phyloP scores from a whole-genome alignment of 23 red algal species.

The Agarophyton chilense region DNA sequence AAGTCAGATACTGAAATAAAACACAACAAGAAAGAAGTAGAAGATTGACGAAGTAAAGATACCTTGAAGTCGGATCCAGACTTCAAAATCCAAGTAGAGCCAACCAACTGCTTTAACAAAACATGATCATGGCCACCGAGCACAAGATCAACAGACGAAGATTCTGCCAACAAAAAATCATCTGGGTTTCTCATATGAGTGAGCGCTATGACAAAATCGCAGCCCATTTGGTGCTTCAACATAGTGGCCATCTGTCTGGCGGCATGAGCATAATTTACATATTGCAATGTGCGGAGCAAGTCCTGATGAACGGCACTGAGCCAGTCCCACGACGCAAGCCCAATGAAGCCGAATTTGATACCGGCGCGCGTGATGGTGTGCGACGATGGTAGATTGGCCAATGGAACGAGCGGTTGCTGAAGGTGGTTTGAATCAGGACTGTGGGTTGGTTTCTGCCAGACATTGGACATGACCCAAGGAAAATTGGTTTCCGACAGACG shows the following conservation, averaged over 20 bases:
- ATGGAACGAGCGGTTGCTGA: neutral
- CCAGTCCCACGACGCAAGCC: slow-evolving; percentile 62
- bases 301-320: neutral
- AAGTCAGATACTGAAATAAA: neutral
- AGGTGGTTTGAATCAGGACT: neutral
- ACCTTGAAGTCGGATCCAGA: slow-evolving; percentile 77
- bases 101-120: neutral
- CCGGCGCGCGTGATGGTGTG: neutral
- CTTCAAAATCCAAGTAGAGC: slow-evolving; percentile 44
- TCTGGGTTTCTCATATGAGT: slow-evolving; percentile 81
- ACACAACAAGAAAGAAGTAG: neutral
- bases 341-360: slow-evolving; percentile 60
- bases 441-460: neutral
- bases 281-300: neutral
- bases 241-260: neutral
- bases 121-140: slow-evolving; percentile 78
- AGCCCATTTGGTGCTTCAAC: neutral
- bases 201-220: slow-evolving; percentile 66
- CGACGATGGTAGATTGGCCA: neutral
- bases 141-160: slow-evolving; percentile 38
- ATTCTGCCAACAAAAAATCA: slow-evolving; percentile 42
- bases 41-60: slow-evolving; percentile 1
- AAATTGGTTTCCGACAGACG: slow-evolving; percentile 52
- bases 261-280: slow-evolving; percentile 1
- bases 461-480: slow-evolving; percentile 69